A percentile compares a stretch with the other conserved stretches of the same genome.
These are phyloP conservation scores for Exophiala aquamarina DNA, from an alignment of 2,329 filamentous ascomycete genomes.

Conservation along the genomic window DNA sequence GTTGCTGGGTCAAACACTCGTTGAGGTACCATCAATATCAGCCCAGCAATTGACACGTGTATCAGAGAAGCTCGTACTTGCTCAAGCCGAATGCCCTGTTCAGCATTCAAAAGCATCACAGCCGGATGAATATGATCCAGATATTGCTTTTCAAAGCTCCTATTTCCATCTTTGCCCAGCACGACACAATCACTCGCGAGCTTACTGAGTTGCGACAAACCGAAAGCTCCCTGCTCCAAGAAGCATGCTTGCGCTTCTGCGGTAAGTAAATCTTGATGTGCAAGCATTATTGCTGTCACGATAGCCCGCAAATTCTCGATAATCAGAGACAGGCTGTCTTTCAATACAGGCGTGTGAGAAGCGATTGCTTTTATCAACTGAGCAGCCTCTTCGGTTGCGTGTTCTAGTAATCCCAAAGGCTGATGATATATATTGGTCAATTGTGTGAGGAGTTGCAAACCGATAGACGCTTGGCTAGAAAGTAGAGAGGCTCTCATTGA, in stretches of 20 bases:
- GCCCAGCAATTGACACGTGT: slow-evolving; percentile 69
- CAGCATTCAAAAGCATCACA: slow-evolving; percentile 3
- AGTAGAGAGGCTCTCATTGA: slow-evolving; percentile 7
- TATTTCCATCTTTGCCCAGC: not conserved
- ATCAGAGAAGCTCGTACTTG: slow-evolving; percentile 66
- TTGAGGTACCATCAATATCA: slow-evolving; percentile 83
- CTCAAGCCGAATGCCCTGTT: not conserved
- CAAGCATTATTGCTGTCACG: slow-evolving; percentile 11
- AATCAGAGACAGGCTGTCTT: not conserved
- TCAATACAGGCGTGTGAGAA: slow-evolving; percentile 6
- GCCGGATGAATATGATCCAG: slow-evolving; percentile 8
- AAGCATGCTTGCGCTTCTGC: slow-evolving; percentile 9
- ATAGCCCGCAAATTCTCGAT: slow-evolving; percentile 7
- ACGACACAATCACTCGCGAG: slow-evolving; percentile 8
- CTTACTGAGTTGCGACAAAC: slow-evolving; percentile 4
- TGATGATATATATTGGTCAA: slow-evolving; percentile 18
- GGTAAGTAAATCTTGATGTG: slow-evolving; percentile 16
- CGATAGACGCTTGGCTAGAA: slow-evolving; percentile 3
- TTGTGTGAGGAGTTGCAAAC: slow-evolving; percentile 1
- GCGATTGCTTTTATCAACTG: slow-evolving; percentile 11
- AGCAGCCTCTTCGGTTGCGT: slow-evolving; percentile 24
- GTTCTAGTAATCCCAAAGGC: slow-evolving; percentile 17
- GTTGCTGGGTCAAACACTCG: slow-evolving; percentile 79
- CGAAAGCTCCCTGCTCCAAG: not conserved
- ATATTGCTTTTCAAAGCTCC: slow-evolving; percentile 13